Base-by-base conservation (phyloP, 768 basidiomycete genomes). In the Xerocomellus amylosporus region DNA sequence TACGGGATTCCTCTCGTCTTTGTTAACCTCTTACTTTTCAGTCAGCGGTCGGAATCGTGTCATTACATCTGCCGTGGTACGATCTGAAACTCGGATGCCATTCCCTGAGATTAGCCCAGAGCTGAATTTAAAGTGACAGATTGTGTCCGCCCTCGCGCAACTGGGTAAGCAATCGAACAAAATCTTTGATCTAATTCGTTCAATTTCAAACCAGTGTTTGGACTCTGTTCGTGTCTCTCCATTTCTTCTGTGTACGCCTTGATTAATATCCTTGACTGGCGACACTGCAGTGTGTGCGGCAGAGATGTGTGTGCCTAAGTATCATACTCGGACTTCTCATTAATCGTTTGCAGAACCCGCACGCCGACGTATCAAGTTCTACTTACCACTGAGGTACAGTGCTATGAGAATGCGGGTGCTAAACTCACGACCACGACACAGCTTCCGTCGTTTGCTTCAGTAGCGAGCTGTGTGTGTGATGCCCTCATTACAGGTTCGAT, bases 21-120 rank as follows among this genome's bases (percentile, higher is more conserved):
- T 38, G 1, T 24, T 37, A 36, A 58, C 5, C 15, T 26, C n/a
- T n/a, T 26, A 17, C 6, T 20, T 41, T 38, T 9, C 43, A 66
- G 65, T 67, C 26, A 65, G 63, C 4, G 58, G 48, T 44, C 20
- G 9, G 36, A 67, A 65, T 34, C 55, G 52, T 15, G 9, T 47
- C 13, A 12, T 68, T 28, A 57, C 58, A 9, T 43, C 26, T 5
- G 22, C 28, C 10, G 63, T 62, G 54, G 65, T 66, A 53, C 42
- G 60, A 7, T 38, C 8, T n/a, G 4, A 44, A n/a, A 9, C n/a
- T 13, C 5, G 14, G 14, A 26, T 33, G 1, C 31, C 36, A 5
- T 30, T 33, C 17, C 3, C 24, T 31, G 8, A 36, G 33, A n/a
- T 31, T 33, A n/a, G n/a, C n/a, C n/a, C n/a, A n/a, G n/a, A 4